A percentile compares a stretch with the other conserved stretches of the same genome.
These are phyloP conservation scores for Pholiota molesta DNA, from an alignment of 768 basidiomycete genomes.

Conservation along the genomic window DNA sequence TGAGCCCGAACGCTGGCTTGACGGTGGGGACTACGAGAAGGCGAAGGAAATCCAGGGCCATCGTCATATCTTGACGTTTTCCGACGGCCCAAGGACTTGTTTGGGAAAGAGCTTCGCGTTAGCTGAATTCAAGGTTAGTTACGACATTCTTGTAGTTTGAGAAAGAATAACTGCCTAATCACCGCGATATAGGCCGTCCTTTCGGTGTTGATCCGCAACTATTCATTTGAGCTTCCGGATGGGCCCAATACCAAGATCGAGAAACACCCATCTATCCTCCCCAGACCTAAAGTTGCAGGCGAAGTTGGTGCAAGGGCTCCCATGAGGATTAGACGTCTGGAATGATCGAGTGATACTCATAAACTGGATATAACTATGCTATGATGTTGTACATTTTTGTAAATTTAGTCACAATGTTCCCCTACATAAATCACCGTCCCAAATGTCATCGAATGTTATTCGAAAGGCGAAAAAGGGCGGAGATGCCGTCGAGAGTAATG, in stretches of 20 bases:
- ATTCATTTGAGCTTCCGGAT: conserved; percentile 40
- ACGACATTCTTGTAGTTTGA: neutral
- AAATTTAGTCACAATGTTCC: no score
- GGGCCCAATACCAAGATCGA: conserved; percentile 42
- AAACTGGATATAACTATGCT: neutral
- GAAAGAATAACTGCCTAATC: neutral
- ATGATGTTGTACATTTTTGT: no score
- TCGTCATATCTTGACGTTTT: conserved; percentile 53
- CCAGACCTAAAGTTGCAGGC: conserved; percentile 41
- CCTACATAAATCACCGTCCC: no score
- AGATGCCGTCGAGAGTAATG: no score
- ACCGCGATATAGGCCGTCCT: conserved; percentile 37
- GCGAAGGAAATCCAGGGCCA: conserved; percentile 50
- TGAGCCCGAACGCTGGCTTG: conserved; percentile 67
- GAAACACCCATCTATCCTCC: conserved; percentile 37
- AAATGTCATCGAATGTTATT: no score
- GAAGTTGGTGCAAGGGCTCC: conserved; percentile 36
- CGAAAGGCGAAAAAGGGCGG: no score
- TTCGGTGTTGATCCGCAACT: conserved; percentile 46
- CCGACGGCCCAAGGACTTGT: conserved; percentile 54
- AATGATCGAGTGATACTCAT: conserved; percentile 12
- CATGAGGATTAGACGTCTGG: conserved; percentile 35
- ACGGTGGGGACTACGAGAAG: conserved; percentile 25
- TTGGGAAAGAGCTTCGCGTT: conserved; percentile 52
- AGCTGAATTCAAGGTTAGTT: conserved; percentile 43